These are phyloP conservation scores for Annulohypoxylon nitens DNA, from an alignment of 495 filamentous ascomycete genomes.

Conservation along the genomic window DNA sequence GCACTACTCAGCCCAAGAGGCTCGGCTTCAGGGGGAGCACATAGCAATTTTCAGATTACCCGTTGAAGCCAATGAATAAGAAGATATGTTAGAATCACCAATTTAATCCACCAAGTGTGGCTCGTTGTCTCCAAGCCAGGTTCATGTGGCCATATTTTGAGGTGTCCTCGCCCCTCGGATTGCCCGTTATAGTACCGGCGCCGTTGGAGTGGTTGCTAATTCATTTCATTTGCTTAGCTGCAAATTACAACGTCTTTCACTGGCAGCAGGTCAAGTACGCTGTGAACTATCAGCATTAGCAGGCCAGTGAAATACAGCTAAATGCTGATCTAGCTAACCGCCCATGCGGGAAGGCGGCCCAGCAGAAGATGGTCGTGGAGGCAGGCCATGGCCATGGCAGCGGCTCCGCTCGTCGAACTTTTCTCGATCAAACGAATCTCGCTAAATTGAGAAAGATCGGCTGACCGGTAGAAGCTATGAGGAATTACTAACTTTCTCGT, in stretches of 20 bases:
- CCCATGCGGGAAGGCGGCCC: conserved; percentile 35
- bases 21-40: conserved; percentile 14
- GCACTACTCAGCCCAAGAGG: conserved; percentile 10
- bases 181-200: conserved; percentile 10
- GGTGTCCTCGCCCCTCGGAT: conserved; percentile 11
- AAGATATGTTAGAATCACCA: neutral
- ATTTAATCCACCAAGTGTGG: neutral
- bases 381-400: conserved; percentile 3
- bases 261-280: neutral
- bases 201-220: neutral
- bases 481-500: neutral
- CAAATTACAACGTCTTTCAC: conserved; percentile 4
- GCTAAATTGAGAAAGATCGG: neutral
- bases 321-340: conserved; percentile 21
- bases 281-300: conserved; percentile 6
- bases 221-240: neutral
- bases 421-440: conserved; percentile 2
- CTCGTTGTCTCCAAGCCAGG: conserved; percentile 16
- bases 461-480: neutral
- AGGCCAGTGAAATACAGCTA: conserved; percentile 7
- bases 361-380: conserved; percentile 19
- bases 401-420: conserved; percentile 10
- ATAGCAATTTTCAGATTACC: neutral
- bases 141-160: conserved; percentile 19
- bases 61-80: conserved; percentile 5